Evolutionary conservation across 1,139 yeast species (phyloP).

Genomic region (Yarrowia galli): DNA sequence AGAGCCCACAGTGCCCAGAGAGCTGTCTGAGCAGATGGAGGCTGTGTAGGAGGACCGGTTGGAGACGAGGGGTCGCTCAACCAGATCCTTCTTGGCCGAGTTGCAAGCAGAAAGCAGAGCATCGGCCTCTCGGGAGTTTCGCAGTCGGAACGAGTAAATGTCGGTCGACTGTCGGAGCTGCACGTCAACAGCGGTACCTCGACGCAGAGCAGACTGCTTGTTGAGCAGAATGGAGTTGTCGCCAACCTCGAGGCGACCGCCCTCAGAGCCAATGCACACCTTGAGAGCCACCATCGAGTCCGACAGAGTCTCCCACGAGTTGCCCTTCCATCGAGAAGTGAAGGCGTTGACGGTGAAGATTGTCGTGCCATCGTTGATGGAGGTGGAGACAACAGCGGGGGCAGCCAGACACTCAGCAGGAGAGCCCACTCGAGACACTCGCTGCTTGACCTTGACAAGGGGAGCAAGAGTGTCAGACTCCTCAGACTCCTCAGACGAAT

Average conservation of each 20-base stretch:
- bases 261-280: conserved; percentile 28
- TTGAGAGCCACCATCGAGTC: conserved; percentile 11
- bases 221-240: conserved; percentile 3
- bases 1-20: conserved; percentile 30
- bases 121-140: conserved; percentile 37
- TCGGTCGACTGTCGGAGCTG: conserved; percentile 31
- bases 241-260: conserved; percentile 15
- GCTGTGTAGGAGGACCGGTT: conserved; percentile 20
- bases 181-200: conserved; percentile 37
- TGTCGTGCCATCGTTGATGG: conserved; percentile 11
- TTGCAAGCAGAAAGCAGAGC: conserved; percentile 27
- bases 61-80: conserved; percentile 19
- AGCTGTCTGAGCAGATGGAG: conserved; percentile 32
- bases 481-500: conserved; percentile 11
- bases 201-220: conserved; percentile 32
- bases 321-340: conserved; percentile 35
- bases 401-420: conserved; percentile 25
- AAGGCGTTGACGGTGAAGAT: conserved; percentile 25
- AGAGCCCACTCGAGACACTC: conserved; percentile 18
- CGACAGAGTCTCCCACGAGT: conserved; percentile 20
- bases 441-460: conserved; percentile 27
- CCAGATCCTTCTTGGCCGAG: conserved; percentile 38
- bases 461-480: conserved; percentile 34
- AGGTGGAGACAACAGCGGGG: background rate
- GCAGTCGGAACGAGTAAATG: conserved; percentile 37